phyloP scores from a whole-genome alignment of 176 grass and related monocot genomes.

The Bonia amplexicaulis region DNA sequence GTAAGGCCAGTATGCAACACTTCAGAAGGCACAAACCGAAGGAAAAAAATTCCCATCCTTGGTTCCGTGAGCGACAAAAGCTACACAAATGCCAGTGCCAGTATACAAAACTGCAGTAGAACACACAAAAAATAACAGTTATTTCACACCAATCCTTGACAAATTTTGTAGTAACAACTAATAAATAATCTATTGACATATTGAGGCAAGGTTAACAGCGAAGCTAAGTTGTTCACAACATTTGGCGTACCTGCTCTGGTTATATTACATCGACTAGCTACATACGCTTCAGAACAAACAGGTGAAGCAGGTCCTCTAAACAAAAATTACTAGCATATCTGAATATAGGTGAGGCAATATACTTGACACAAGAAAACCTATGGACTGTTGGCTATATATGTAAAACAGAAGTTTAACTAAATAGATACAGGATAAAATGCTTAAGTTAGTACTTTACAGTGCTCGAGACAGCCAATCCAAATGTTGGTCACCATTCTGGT shows the following conservation, averaged over 20 bases:
- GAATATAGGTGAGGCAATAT: constrained; percentile 21
- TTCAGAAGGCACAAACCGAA: not conserved
- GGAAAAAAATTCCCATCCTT: not conserved
- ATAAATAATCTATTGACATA: constrained; percentile 7
- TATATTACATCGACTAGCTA: constrained; percentile 17
- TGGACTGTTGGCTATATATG: constrained; percentile 22
- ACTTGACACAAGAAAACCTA: constrained; percentile 28
- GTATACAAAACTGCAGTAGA: not conserved
- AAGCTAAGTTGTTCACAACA: constrained; percentile 12
- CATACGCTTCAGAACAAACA: constrained; percentile 19
- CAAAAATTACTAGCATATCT: constrained; percentile 16
- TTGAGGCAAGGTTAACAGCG: not conserved
- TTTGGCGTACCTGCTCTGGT: not conserved
- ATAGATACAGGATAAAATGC: constrained; percentile 16
- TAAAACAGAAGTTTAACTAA: not conserved
- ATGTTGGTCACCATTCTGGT: not conserved
- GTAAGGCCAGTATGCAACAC: not conserved
- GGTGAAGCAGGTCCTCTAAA: constrained; percentile 1
- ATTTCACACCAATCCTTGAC: not conserved
- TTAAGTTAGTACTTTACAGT: constrained; percentile 47
- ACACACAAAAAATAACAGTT: not conserved
- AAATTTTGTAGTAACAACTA: not conserved
- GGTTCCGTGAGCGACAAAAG: not conserved
- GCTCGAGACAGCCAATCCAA: constrained; percentile 22
- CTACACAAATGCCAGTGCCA: not conserved